Percentiles rank a stretch among this genome's conserved stretches.
These are phyloP conservation scores for Epichloe hybrida DNA, from an alignment of 2,329 filamentous ascomycete species.

Conservation along the genomic window DNA sequence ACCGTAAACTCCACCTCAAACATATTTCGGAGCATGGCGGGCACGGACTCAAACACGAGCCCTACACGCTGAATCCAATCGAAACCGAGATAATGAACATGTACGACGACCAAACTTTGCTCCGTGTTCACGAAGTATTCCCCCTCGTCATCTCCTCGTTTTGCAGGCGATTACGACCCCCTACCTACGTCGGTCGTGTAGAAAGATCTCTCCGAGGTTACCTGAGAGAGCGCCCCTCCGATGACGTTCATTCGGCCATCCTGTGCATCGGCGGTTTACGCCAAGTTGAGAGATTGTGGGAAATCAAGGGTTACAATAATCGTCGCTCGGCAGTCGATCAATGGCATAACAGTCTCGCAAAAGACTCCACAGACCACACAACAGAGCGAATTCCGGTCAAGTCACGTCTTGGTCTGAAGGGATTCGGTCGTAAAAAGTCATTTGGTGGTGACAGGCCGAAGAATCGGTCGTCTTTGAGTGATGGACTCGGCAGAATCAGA, in stretches of 20 bases:
- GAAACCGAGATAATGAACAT: slow-evolving; percentile 47
- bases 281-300: slow-evolving; percentile 51
- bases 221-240: slow-evolving; percentile 45
- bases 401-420: slow-evolving; percentile 36
- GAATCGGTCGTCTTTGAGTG: slow-evolving; percentile 12
- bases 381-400: slow-evolving; percentile 29
- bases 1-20: slow-evolving; percentile 43
- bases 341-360: slow-evolving; percentile 42
- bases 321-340: slow-evolving; percentile 44
- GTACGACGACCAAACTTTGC: slow-evolving; percentile 50
- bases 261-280: slow-evolving; percentile 47
- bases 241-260: slow-evolving; percentile 48
- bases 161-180: slow-evolving; percentile 46
- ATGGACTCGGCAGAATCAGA: slow-evolving; percentile 12
- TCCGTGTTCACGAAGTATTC: slow-evolving; percentile 51
- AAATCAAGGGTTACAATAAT: slow-evolving; percentile 51
- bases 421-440: slow-evolving; percentile 46
- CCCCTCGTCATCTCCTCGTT: slow-evolving; percentile 52
- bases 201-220: slow-evolving; percentile 52
- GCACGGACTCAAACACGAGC: slow-evolving; percentile 34
- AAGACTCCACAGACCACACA: slow-evolving; percentile 29
- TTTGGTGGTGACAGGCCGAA: slow-evolving; percentile 16
- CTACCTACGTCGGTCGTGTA: slow-evolving; percentile 49
- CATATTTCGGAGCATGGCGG: slow-evolving; percentile 39
- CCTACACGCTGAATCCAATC: slow-evolving; percentile 50